Evolutionary conservation across 2,329 filamentous ascomycete species (phyloP).

Genomic region (Hypocrella siamensis): DNA sequence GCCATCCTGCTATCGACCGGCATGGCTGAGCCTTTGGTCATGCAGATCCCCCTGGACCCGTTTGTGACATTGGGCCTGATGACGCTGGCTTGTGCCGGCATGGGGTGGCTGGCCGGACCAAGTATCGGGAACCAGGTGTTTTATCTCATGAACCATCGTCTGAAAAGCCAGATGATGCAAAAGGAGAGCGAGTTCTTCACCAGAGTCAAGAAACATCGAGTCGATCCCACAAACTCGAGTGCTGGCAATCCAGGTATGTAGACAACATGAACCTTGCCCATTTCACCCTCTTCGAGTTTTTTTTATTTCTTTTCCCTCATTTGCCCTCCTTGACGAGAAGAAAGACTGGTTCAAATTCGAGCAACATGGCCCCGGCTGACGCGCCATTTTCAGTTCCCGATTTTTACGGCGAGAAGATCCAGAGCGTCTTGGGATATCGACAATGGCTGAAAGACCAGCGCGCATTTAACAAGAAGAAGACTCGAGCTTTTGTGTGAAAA

Average conservation of each 20-base stretch:
- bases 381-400: constrained; percentile 51
- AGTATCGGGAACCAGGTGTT: constrained; percentile 69
- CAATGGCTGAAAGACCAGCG: constrained; percentile 96
- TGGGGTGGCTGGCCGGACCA: constrained; percentile 80
- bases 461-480: constrained; percentile 92
- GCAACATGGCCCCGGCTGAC: neutral
- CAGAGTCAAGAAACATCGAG: constrained; percentile 79
- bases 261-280: neutral
- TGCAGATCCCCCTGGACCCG: constrained; percentile 70
- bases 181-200: constrained; percentile 94
- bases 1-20: constrained; percentile 53
- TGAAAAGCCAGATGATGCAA: constrained; percentile 57
- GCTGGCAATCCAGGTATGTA: constrained; percentile 62
- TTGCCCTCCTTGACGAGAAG: too few species aligned
- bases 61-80: constrained; percentile 72
- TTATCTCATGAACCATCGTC: constrained; percentile 55
- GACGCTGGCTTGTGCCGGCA: constrained; percentile 58
- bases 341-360: too few species aligned
- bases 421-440: constrained; percentile 77
- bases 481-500: constrained; percentile 42
- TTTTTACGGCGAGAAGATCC: constrained; percentile 98
- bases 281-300: neutral
- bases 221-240: constrained; percentile 79
- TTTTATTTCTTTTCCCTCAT: neutral
- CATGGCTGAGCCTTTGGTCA: constrained; percentile 55